Evolutionary conservation across 192 early-diverging fungal species (phyloP), one percentile per base, ranked within the genome.

Genomic region (Umbelopsis sp.): DNA sequence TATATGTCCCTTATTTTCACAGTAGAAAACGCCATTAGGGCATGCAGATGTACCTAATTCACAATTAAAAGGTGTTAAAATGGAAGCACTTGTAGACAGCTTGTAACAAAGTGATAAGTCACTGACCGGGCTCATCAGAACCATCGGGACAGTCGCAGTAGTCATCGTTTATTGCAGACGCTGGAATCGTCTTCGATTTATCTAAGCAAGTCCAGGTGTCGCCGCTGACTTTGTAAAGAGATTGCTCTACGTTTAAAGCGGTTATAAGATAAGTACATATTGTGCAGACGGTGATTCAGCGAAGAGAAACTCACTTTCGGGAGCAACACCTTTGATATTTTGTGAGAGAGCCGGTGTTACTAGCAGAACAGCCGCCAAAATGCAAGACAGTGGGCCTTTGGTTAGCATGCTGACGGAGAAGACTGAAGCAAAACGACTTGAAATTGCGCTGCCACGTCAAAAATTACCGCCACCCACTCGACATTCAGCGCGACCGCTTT

Each of bases 141-240:
- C 96, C 95, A 79, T 99, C 97, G 47, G 82, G 25, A 72, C 97
- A 99, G 80, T 99, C 96, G 84, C 97, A 99, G 71, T 96, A 99
- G 79, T 99, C 94, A 78, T 99, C 96, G 66, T 99, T 99, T 47
- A 99, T 87, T 2, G 88, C 84, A 1, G 78, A 74, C 67, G 86
- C 90, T 1, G 88, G 86, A 30, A 98, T 92, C 22, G 46, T 74
- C 30, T 82, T 81, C 8, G 88, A 88, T 7, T 87, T 88, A 71
- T 96, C 94, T 21, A 94, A 77, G 68, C 97, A 98, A 1, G 21
- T 77, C 77, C 91, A 94, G 7, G 79, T 68, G 23, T 75, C 66
- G 15, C 72, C 69, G 3, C 66, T 67, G 30, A 68, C 68, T 30
- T 52, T 18, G 35, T 41, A 18, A 48, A 65, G 23, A 35, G 78